Base-by-base conservation (phyloP, 768 basidiomycete species). In the Aureoboletus auriporus region DNA sequence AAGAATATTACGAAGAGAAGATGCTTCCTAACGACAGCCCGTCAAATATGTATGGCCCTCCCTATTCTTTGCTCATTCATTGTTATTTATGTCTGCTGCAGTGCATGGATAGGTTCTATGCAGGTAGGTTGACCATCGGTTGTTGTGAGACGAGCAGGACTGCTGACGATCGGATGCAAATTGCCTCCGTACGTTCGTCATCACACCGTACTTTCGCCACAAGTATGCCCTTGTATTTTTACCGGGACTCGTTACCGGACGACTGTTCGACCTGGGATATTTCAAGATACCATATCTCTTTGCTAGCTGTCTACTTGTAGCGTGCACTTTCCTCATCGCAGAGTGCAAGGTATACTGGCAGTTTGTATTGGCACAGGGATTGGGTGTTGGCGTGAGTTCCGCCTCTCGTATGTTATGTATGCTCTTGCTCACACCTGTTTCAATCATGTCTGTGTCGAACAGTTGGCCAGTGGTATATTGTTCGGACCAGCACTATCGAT, bases 81-180 rank as follows among this genome's bases (percentile, higher is more conserved):
- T 12, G 29, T 17, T 4, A 29, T 20, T 53, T n/a, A 57, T 12
- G 8, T 23, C 17, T n/a, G 5, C 44, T 23, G 20, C 48, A 88
- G 86, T 38, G 79, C 86, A 39, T 90, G 86, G 87, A 89, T 90
- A 28, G 87, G 88, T 5, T 89, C 88, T 0, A 67, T 83, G 16
- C 86, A 88, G 69, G 86, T 81, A 36, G 4, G 57, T 50, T 17
- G 50, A 28, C 9, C 1, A 2, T 14, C 10, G 6, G 14, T 3
- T 17, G 10, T 29, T 1, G 4, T 36, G 23, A 47, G 7, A 42
- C 8, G 11, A 38, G 8, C 35, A 42, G 8, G 17, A 42, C 30
- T 12, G 3, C 33, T 38, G 39, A 39, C 36, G 31, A 41, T 46
- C 8, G 14, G 2, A 33, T 33, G 40, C 36, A 47, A 31, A 17